phyloP scores from a whole-genome alignment of 164 flowering plant genomes.

The Euptelea pleiosperma region DNA sequence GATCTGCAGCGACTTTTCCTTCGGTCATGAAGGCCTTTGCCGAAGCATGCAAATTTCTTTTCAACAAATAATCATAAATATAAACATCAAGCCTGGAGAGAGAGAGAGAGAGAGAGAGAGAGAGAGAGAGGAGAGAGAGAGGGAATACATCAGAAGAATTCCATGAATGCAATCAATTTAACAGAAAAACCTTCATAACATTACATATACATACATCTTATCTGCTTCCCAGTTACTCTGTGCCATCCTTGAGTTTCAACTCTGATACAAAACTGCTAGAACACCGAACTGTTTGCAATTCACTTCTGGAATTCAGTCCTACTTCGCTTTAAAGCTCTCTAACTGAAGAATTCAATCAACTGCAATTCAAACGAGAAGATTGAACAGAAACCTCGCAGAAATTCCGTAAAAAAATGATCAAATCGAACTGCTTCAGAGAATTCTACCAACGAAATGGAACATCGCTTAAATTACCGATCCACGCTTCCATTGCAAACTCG shows the following conservation, averaged over 20 bases:
- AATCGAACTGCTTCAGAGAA: neutral
- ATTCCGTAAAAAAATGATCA: neutral
- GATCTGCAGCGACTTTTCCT: conserved; percentile 76
- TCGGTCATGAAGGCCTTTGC: conserved; percentile 82
- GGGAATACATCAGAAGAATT: no score
- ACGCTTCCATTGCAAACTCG: conserved; percentile 8
- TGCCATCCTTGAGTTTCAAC: conserved; percentile 30
- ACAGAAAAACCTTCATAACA: no score
- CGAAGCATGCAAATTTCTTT: conserved; percentile 60
- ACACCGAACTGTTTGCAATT: neutral
- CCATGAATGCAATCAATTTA: no score
- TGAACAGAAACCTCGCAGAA: neutral
- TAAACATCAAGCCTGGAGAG: conserved; percentile 78
- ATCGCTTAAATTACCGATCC: conserved; percentile 18
- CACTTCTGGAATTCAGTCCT: conserved; percentile 18
- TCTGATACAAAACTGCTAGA: neutral
- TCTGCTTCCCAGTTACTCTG: conserved; percentile 63
- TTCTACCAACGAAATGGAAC: conserved; percentile 12
- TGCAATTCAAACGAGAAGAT: neutral
- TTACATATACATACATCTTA: conserved; percentile 47
- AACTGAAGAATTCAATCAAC: neutral
- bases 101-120: no score
- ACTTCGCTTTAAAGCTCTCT: neutral
- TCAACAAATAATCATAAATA: conserved; percentile 72
- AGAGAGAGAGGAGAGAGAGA: no score